phyloP scores from a whole-genome alignment of 495 filamentous ascomycete species.

The Trichocladium uniseriatum region DNA sequence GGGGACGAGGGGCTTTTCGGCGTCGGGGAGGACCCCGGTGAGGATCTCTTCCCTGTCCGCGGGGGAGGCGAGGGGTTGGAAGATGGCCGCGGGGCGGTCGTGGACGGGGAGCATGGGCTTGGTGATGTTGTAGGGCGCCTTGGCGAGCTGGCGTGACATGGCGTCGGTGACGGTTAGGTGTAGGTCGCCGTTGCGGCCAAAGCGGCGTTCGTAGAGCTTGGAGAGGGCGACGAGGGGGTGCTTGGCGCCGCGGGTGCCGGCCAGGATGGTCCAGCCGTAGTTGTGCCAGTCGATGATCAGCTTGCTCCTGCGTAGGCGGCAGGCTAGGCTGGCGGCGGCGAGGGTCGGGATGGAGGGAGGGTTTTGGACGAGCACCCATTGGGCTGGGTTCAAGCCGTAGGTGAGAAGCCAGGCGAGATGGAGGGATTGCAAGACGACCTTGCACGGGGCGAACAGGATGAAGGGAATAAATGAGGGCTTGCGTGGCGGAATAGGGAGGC shows the following conservation, averaged over 20 bases:
- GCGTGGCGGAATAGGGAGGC: constrained; percentile 25
- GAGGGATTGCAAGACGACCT: constrained; percentile 72
- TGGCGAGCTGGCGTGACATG: constrained; percentile 66
- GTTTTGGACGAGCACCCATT: constrained; percentile 88
- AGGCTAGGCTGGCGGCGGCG: constrained; percentile 59
- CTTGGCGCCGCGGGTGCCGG: constrained; percentile 49
- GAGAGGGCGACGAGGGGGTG: constrained; percentile 74
- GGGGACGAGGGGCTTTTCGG: constrained; percentile 44
- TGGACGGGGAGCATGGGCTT: constrained; percentile 66
- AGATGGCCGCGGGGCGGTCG: constrained; percentile 77
- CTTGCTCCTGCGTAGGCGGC: constrained; percentile 66
- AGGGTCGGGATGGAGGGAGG: constrained; percentile 92
- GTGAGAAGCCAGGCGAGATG: constrained; percentile 60
- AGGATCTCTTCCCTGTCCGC: constrained; percentile 51
- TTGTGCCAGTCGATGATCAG: constrained; percentile 98
- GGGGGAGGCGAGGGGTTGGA: constrained; percentile 53
- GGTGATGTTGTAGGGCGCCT: constrained; percentile 49
- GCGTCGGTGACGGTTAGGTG: constrained; percentile 84
- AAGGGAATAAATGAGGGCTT: constrained; percentile 40
- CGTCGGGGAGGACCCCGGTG: constrained; percentile 37
- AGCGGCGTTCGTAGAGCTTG: constrained; percentile 61
- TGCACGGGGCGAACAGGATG: constrained; percentile 68
- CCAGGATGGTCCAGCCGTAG: constrained; percentile 92
- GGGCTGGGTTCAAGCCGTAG: constrained; percentile 60
- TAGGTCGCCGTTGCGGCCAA: constrained; percentile 58